Base-by-base conservation (phyloP, 169 alveolate species). In the Plasmodium sp. region DNA sequence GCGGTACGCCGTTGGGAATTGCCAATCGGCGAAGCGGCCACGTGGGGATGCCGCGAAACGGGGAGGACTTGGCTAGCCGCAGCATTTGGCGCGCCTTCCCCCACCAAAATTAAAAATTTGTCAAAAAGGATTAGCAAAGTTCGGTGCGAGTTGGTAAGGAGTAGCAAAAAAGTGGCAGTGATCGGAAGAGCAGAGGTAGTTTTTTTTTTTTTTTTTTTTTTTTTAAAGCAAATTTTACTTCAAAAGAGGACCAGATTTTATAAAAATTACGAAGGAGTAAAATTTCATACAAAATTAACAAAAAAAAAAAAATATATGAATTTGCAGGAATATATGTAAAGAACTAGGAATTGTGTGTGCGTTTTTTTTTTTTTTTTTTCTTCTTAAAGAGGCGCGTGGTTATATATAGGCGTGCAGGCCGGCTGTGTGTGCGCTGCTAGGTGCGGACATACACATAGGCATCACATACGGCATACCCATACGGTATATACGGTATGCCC, bases 251-350 rank as follows among this genome's bases (percentile, higher is more conserved):
- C 72, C 3, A 22, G 9, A 22, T 62, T 62, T 62, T 62, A 22
- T 62, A 22, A 22, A 4, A 62, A 62, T 62, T 62, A 27, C 27
- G 16, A 79, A 54, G 39, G 39, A 51, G 14, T 54, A 81, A 81
- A 48, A 33, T 27, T 81, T 81, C 45, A 81, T 81, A 81, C 79
- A 81, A 81, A 81, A 81, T 81, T 81, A 54, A 81, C 90, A 43
- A 81, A 81, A 81, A 81, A 81, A 79, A 39, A 81, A 48, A 10
- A 48, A 80, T 18, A 81, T 81, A 41, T 51, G 34, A 18, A 56
- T 31, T 16, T 56, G 36, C 41, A 81, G 12, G 67, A 18, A 56
- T 51, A 81, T 27, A 36, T 81, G 54, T 34, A 33, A 10, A 33
- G 48, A 41, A 45, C n/a, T 62, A 18, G 31, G 34, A 22, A 16